Base-by-base conservation (phyloP, 78 protist species). In the Protostelium mycophagum region DNA sequence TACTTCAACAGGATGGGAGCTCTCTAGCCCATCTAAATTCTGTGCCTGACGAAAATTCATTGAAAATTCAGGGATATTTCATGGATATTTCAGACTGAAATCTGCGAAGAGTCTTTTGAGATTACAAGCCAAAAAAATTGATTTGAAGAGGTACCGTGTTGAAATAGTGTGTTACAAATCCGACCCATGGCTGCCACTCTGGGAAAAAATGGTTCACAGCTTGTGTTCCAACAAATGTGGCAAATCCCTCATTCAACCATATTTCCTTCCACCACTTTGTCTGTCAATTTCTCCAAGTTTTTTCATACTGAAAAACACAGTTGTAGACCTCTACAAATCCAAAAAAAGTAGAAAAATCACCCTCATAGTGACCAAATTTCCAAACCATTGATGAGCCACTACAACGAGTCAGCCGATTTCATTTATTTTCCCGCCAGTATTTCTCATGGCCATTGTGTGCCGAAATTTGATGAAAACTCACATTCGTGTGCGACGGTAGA, bases 311-410 rank as follows among this genome's bases (percentile, higher is more conserved):
- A n/a, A n/a, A n/a, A n/a, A n/a, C n/a, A n/a, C n/a, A n/a, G n/a
- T n/a, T n/a, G n/a, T n/a, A n/a, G n/a, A n/a, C n/a, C n/a, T n/a
- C n/a, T n/a, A n/a, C n/a, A n/a, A n/a, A n/a, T n/a, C n/a, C n/a
- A n/a, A n/a, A n/a, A n/a, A n/a, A n/a, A n/a, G n/a, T n/a, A n/a
- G n/a, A n/a, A n/a, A n/a, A n/a, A n/a, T 51, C 73, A 51, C 73
- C 73, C 16, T 94, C 98, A 97, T 96, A n/a, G 99, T 97, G 25
- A 96, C 84, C 28, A 98, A 94, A 83, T 98, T 98, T 34, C 99
- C 99, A 87, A 98, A 98, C 98, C 98, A 96, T 35, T 88, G 95
- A 51, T 96, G 97, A 0, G 96, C 95, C 39, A 97, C 87, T 90
- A n/a, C n/a, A n/a, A n/a, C n/a, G n/a, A n/a, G n/a, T n/a, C n/a